Evolutionary conservation across 768 basidiomycete genomes (phyloP).

Genomic region (Cytidiella melzeri): DNA sequence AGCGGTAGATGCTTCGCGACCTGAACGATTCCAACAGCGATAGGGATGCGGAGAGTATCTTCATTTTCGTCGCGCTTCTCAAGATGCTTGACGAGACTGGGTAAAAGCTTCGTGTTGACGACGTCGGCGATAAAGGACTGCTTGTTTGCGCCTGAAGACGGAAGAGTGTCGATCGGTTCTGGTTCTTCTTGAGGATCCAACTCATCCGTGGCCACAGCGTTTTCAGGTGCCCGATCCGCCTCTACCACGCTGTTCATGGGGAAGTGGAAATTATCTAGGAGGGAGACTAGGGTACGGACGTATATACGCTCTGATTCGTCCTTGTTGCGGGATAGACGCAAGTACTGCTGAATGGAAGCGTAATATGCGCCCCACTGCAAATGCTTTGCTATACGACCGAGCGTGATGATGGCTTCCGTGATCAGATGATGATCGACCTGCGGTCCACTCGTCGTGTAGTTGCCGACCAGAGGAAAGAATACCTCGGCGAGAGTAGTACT

Average conservation of each 20-base stretch:
- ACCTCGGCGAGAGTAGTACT: constrained; percentile 72
- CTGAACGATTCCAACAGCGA: constrained; percentile 80
- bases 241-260: constrained; percentile 59
- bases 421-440: constrained; percentile 80
- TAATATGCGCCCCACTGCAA: constrained; percentile 85
- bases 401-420: constrained; percentile 79
- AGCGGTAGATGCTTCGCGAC: constrained; percentile 78
- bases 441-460: constrained; percentile 60
- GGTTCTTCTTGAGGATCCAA: constrained; percentile 21
- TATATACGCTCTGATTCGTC: constrained; percentile 71
- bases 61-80: constrained; percentile 80
- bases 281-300: constrained; percentile 75
- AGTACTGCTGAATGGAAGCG: constrained; percentile 71
- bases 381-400: constrained; percentile 70
- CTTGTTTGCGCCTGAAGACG: constrained; percentile 20
- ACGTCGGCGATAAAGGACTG: constrained; percentile 55
- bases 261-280: constrained; percentile 91
- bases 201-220: constrained; percentile 15
- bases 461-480: constrained; percentile 82
- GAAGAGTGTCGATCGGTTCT: constrained; percentile 8
- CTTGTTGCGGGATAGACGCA: constrained; percentile 63
- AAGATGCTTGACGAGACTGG: constrained; percentile 70
- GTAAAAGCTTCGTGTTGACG: constrained; percentile 71
- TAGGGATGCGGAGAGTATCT: constrained; percentile 80
- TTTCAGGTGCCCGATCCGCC: constrained; percentile 18